Percentiles rank a stretch among this genome's conserved stretches.
phyloP scores from a whole-genome alignment of 2,329 filamentous ascomycete species.

The Daldinia sp. region DNA sequence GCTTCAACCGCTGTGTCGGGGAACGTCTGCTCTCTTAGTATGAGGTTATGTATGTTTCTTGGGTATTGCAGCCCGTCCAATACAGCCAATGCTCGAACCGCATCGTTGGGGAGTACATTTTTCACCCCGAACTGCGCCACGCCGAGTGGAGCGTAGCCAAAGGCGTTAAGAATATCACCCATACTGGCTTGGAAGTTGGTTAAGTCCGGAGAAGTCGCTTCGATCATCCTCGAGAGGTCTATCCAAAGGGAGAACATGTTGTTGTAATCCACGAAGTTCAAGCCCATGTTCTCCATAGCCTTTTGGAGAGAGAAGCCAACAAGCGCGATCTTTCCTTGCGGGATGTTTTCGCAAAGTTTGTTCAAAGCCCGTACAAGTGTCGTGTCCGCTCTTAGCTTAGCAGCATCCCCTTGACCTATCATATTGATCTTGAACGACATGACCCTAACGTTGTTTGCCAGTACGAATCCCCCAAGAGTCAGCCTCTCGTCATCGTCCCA shows the following conservation, averaged over 20 bases:
- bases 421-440: conserved; percentile 18
- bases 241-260: conserved; percentile 25
- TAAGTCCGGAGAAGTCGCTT: background rate
- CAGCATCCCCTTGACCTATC: background rate
- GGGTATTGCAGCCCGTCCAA: conserved; percentile 15
- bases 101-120: conserved; percentile 9
- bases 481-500: background rate
- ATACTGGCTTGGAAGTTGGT: background rate
- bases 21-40: background rate
- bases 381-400: background rate
- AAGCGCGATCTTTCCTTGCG: background rate
- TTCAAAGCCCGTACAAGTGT: background rate
- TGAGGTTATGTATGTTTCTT: background rate
- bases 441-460: background rate
- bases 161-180: background rate
- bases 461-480: conserved; percentile 4
- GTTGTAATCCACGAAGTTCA: conserved; percentile 14
- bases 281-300: conserved; percentile 18
- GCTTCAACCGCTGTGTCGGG: background rate
- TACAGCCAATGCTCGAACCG: conserved; percentile 18
- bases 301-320: conserved; percentile 17
- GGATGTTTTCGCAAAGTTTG: background rate
- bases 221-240: conserved; percentile 21
- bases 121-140: background rate
- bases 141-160: background rate